phyloP scores from a whole-genome alignment of 2,329 filamentous ascomycete genomes.

The Arthrobotrys conoides region DNA sequence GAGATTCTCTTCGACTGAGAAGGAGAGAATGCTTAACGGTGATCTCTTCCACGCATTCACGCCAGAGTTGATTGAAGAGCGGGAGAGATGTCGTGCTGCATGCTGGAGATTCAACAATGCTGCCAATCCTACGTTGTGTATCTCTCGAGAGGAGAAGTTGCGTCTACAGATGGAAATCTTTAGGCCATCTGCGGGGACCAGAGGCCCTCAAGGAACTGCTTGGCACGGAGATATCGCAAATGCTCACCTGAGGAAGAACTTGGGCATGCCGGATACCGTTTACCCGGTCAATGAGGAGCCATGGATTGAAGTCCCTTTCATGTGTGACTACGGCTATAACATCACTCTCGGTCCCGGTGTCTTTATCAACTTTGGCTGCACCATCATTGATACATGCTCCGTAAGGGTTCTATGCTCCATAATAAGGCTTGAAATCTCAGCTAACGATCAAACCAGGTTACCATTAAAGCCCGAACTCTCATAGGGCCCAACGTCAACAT shows the following conservation, averaged over 20 bases:
- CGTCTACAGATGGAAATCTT: conserved; percentile 79
- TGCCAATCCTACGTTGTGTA: conserved; percentile 80
- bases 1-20: conserved; percentile 75
- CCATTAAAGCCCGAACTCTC: conserved; percentile 68
- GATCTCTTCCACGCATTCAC: conserved; percentile 85
- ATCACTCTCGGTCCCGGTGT: conserved; percentile 88
- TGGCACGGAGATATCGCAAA: conserved; percentile 56
- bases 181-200: conserved; percentile 61
- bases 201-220: conserved; percentile 53
- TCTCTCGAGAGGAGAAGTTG: conserved; percentile 77
- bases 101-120: conserved; percentile 87
- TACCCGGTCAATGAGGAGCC: conserved; percentile 60
- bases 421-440: background rate
- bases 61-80: conserved; percentile 82
- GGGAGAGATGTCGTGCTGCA: conserved; percentile 84
- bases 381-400: conserved; percentile 85
- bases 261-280: conserved; percentile 52
- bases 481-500: conserved; percentile 90
- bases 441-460: conserved; percentile 63
- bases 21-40: conserved; percentile 89
- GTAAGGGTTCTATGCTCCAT: conserved; percentile 64
- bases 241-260: conserved; percentile 51
- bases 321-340: conserved; percentile 96
- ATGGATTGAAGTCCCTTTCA: conserved; percentile 85
- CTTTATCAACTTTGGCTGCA: conserved; percentile 84